Base-by-base conservation (phyloP, 805 yeast species). In the Ogataea degrootiae region DNA sequence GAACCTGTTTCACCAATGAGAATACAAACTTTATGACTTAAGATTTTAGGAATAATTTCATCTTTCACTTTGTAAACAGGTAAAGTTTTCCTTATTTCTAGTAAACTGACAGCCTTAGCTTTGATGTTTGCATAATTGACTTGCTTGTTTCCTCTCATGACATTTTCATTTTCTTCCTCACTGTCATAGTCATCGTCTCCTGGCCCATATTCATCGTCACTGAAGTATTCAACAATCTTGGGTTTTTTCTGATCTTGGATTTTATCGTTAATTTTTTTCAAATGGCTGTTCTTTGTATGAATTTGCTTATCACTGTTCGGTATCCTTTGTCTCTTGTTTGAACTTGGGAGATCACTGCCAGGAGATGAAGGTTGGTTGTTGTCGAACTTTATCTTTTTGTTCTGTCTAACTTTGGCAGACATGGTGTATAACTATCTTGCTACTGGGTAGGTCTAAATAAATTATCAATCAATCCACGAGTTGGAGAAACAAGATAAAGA, bases 1-100 rank as follows among this genome's bases (percentile, higher is more conserved):
- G 96, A 88, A 67, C 99, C 99, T 0, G 99, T 92, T 62, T 92
- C 98, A 67, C 98, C 98, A 61, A 94, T 86, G 17, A 92, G 73
- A 1, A 92, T 80, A 0, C 91, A 81, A 5, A 90, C 95, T 52
- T 77, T 82, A 57, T 83, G 77, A 11, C 68, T 50, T 3, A 67
- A 48, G 2, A 92, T 60, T 51, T 80, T 77, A 9, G 74, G 68
- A 50, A 86, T 61, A 16, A 92, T 76, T 45, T 79, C 75, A 39
- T 79, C 82, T 56, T 80, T 80, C 51, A 87, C 87, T 54, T 77
- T 81, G 65, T 75, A 89, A 26, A 91, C 87, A 0, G 97, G 97
- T 39, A 91, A 72, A 0, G 75, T 70, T 54, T 76, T 63, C 50
- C 96, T 70, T 1, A 75, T 64, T 38, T 73, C 67, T 4, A 82